Evolutionary conservation across 73 alveolate species (phyloP).

Genomic region (Symbiodinium natans): DNA sequence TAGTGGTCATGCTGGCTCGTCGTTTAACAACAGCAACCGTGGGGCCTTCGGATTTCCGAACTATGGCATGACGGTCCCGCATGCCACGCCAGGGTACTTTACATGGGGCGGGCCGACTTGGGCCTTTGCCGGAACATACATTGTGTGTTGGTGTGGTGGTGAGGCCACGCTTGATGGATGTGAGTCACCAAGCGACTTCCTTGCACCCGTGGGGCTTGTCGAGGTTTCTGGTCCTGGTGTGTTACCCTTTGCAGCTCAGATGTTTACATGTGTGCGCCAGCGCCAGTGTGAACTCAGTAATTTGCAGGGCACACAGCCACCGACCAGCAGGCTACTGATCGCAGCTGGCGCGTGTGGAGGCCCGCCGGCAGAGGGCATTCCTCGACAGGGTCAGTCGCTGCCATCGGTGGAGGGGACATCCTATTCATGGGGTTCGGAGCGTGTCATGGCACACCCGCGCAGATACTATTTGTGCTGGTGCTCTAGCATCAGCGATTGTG

Average conservation of each 20-base stretch:
- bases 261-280: constrained; percentile 64
- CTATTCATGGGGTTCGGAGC: constrained; percentile 56
- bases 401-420: constrained; percentile 58
- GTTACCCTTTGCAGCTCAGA: constrained; percentile 73
- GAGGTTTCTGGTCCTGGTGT: constrained; percentile 67
- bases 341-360: constrained; percentile 45
- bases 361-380: constrained; percentile 8
- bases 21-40: neutral
- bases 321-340: constrained; percentile 46
- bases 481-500: constrained; percentile 39
- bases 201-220: neutral
- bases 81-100: constrained; percentile 37
- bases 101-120: constrained; percentile 78
- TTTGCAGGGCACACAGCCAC: constrained; percentile 73
- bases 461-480: constrained; percentile 79
- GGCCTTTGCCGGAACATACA: constrained; percentile 78
- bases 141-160: constrained; percentile 55
- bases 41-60: constrained; percentile 80
- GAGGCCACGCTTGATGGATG: constrained; percentile 77
- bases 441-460: constrained; percentile 53
- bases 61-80: constrained; percentile 55
- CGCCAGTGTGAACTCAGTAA: constrained; percentile 40
- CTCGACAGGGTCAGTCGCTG: constrained; percentile 47
- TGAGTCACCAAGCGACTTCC: constrained; percentile 18
- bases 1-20: neutral